Evolutionary conservation across 31 red algal species (phyloP).

Genomic region (Odonthalia washingtoniensis): DNA sequence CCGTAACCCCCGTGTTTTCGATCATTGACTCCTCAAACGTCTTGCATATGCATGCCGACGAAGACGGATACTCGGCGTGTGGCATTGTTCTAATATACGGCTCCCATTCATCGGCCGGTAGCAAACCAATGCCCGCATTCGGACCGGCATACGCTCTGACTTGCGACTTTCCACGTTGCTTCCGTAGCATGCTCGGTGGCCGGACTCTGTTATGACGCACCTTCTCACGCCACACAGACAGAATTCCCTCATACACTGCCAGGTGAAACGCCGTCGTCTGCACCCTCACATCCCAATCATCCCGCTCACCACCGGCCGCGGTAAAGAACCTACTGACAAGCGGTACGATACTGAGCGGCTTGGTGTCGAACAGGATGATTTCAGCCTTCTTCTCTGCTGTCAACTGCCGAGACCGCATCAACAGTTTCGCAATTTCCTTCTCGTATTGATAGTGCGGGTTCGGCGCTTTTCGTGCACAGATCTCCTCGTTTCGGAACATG

Average conservation of each 20-base stretch:
- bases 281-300: background rate
- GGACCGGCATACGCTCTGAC: constrained; percentile 43
- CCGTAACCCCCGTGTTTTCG: background rate
- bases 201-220: constrained; percentile 14
- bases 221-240: constrained; percentile 46
- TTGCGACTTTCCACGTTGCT: background rate
- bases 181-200: constrained; percentile 4
- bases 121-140: background rate
- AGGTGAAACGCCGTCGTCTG: background rate
- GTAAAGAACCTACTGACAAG: constrained; percentile 40
- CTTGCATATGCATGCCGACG: constrained; percentile 22
- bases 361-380: constrained; percentile 55
- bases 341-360: constrained; percentile 34
- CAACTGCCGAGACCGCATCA: constrained; percentile 30
- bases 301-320: constrained; percentile 1
- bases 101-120: constrained; percentile 19
- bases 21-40: constrained; percentile 34
- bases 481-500: background rate
- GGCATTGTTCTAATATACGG: constrained; percentile 56
- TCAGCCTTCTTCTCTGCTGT: constrained; percentile 14
- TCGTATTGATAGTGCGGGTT: constrained; percentile 35
- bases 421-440: background rate
- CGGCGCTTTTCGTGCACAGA: background rate
- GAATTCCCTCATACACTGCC: constrained; percentile 18
- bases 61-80: constrained; percentile 57